phyloP scores from a whole-genome alignment of 1,139 yeast species.

The Sugiyamaella castrensis region DNA sequence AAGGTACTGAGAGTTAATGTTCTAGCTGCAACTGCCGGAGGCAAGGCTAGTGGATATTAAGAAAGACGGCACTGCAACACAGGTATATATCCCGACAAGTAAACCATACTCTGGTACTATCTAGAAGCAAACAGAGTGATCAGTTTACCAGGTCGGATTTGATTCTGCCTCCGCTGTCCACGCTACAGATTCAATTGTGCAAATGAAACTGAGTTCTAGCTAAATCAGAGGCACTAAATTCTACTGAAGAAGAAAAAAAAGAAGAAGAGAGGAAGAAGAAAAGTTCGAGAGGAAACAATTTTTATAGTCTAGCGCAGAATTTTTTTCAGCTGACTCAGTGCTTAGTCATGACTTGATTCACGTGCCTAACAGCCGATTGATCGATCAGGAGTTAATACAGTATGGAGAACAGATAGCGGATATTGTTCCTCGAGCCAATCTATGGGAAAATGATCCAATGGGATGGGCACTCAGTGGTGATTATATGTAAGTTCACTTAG shows the following conservation, averaged over 20 bases:
- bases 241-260: constrained; percentile 9
- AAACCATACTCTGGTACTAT: constrained; percentile 1
- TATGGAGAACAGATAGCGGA: constrained; percentile 89
- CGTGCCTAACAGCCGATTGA: no score
- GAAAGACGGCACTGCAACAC: no score
- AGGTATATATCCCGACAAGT: constrained; percentile 5
- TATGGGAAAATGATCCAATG: constrained; percentile 89
- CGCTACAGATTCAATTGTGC: constrained; percentile 44
- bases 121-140: background rate
- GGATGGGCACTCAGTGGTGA: constrained; percentile 83
- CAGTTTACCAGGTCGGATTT: constrained; percentile 6
- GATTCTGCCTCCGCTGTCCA: constrained; percentile 68
- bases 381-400: no score
- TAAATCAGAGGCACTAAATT: constrained; percentile 42
- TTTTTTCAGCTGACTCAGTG: no score
- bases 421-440: constrained; percentile 67
- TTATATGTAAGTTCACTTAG: constrained; percentile 60
- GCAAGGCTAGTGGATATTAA: no score
- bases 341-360: no score
- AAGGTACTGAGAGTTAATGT: no score
- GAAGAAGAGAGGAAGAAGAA: constrained; percentile 8
- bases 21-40: no score
- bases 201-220: constrained; percentile 57
- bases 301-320: background rate
- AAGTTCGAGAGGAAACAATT: background rate